A percentile compares a stretch with the other conserved stretches of the same genome.
Evolutionary conservation across 305 asterid genomes (phyloP).

Genomic region (Solanum chacoense): DNA sequence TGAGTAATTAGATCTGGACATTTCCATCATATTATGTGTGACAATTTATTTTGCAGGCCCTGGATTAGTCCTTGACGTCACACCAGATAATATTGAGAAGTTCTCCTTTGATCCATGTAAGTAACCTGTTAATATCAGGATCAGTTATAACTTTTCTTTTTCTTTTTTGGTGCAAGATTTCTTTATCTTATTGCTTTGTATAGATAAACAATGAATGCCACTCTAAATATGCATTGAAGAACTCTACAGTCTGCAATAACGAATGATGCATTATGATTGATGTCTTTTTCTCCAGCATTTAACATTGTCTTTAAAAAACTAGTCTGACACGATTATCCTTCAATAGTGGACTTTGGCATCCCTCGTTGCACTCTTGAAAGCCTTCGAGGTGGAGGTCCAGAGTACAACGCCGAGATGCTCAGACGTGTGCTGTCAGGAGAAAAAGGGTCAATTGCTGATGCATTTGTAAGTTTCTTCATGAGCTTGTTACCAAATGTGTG

Average conservation of each 20-base stretch:
- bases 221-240: neutral
- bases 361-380: slow-evolving; percentile 79
- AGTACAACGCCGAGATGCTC: slow-evolving; percentile 66
- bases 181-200: neutral
- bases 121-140: slow-evolving; percentile 3
- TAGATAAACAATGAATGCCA: neutral
- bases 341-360: slow-evolving; percentile 77
- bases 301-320: neutral
- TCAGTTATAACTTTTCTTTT: neutral
- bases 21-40: neutral
- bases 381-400: slow-evolving; percentile 76
- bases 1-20: neutral
- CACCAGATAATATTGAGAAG: slow-evolving; percentile 51
- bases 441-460: slow-evolving; percentile 74
- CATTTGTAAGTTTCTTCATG: slow-evolving; percentile 40
- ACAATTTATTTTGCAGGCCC: slow-evolving; percentile 42
- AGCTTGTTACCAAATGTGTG: neutral
- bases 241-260: neutral
- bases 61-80: slow-evolving; percentile 73
- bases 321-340: neutral
- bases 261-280: neutral
- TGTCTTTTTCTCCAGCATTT: neutral
- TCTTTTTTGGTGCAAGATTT: neutral
- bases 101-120: slow-evolving; percentile 82
- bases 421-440: slow-evolving; percentile 69